Base-by-base conservation (phyloP, 2,329 filamentous ascomycete species). In the Didymosphaeria variabile region DNA sequence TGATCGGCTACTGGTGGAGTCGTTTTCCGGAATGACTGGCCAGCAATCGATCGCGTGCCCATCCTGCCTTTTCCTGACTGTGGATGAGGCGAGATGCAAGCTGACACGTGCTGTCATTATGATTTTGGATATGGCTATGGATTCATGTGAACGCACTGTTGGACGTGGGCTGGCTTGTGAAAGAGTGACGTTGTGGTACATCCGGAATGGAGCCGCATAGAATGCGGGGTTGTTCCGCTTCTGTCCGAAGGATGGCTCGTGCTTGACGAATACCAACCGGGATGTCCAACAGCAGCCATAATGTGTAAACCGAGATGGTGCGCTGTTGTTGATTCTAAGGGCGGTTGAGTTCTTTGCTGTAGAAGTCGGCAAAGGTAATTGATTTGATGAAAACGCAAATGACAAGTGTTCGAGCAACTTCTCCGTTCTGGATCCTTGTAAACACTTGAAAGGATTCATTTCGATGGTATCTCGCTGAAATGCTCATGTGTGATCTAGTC, bases 171-270 rank as follows among this genome's bases (percentile, higher is more conserved):
- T 60, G 65, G 65, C 67, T 69, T 77, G 73, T 76, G 73, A 77
- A 75, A 70, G 66, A 21, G 74, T 74, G 72, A 76, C 73, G 74
- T 72, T 66, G 51, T 50, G 60, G 46, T 49, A 58, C 57, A 63
- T 59, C 57, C 67, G 67, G 66, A 66, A 70, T 55, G 49, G 62
- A 65, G 69, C 71, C 68, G 68, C 64, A 64, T 9, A 26, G 47
- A 55, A 62, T 60, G 62, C 53, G 50, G 50, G 57, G 54, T 34
- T 19, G 12, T 52, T 56, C 65, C 60, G 58, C 46, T 50, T 59
- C 40, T 58, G 47, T 49, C 65, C 62, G 63, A 55, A 42, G 19
- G 7, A 29, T 51, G 38, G 40, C 53, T n/a, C 40, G 52, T 59
- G 57, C 57, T 3, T n/a, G 15, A 51, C 56, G 55, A 51, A 46